Conservation (phyloP, 768 basidiomycete species). For the Boletus sp. region DNA sequence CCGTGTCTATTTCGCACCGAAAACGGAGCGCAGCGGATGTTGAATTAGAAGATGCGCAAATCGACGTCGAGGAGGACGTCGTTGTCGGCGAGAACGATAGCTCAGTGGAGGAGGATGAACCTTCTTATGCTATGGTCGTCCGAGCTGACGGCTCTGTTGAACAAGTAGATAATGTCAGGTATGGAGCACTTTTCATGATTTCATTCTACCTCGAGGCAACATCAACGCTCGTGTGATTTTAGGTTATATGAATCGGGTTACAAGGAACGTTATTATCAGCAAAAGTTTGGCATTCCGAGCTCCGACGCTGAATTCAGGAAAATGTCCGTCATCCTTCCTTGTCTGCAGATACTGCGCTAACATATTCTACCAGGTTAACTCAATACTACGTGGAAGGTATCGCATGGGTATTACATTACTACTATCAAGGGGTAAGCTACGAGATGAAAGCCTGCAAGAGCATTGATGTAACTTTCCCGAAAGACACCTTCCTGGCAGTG, state of each 20-base stretch:
- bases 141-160: conserved; percentile 92
- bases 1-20: conserved; percentile 24
- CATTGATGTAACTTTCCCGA: conserved; percentile 20
- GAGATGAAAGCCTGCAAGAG: background rate
- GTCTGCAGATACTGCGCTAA: conserved; percentile 4
- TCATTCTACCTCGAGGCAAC: background rate
- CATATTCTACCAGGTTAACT: conserved; percentile 55
- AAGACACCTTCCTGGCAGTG: conserved; percentile 96
- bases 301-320: conserved; percentile 72
- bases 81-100: conserved; percentile 39
- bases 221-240: conserved; percentile 6
- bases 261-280: conserved; percentile 88
- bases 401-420: conserved; percentile 94
- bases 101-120: conserved; percentile 48
- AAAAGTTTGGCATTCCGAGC: conserved; percentile 82
- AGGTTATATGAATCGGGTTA: conserved; percentile 98
- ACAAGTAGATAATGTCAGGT: conserved; percentile 93
- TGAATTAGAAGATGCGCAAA: conserved; percentile 40
- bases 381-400: conserved; percentile 90
- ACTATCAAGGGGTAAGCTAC: conserved; percentile 89
- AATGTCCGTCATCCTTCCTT: conserved; percentile 47
- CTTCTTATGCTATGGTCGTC: conserved; percentile 64
- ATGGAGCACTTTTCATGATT: conserved; percentile 19
- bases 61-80: conserved; percentile 27
- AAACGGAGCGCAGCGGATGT: conserved; percentile 49